Evolutionary conservation across 805 yeast genomes (phyloP), one percentile per base, ranked within the genome.

Genomic region (Kregervanrija fluxuum): DNA sequence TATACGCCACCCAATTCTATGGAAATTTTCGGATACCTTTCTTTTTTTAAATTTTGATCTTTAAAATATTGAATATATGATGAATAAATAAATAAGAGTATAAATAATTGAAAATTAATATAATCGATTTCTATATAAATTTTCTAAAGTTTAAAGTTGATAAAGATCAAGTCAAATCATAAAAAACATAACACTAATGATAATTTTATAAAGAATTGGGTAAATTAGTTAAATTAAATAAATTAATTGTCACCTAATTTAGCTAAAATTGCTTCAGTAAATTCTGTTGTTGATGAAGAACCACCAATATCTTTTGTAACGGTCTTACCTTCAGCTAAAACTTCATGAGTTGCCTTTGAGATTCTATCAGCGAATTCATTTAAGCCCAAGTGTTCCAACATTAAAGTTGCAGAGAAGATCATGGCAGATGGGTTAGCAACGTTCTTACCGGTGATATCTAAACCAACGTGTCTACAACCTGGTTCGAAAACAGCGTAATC

Each of bases 381-480:
- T 59, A 91, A 76, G 54, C 97, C 97, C 64, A 91, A 78, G 71
- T 91, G 99, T 74, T 96, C 86, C 73, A 91, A 79, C 82, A 91
- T 69, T 84, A 91, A 80, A 52, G 90, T 71, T 38, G 96, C 79
- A 48, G 96, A 87, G 61, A 93, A 75, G 60, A 91, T 85, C 91
- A 91, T 85, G 57, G 96, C 98, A 50, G 97, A 87, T 66, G 99
- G 99, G 81, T 91, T 91, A 54, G 98, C 98, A 53, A 87, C 77
- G 75, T 88, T 85, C 70, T 86, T 79, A 64, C 95, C 97, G 76
- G 86, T 77, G 67, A 93, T 86, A 70, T 91, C 97, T 59, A 91
- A 77, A 70, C 98, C 98, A 61, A 90, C 98, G 75, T 90, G 98
- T 79, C 99, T 86, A 74, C 97, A 90, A 72, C 98, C 99, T 61